Evolutionary conservation across 306 rosid species (phyloP).

Genomic region (Cucurbita argyrosperma): DNA sequence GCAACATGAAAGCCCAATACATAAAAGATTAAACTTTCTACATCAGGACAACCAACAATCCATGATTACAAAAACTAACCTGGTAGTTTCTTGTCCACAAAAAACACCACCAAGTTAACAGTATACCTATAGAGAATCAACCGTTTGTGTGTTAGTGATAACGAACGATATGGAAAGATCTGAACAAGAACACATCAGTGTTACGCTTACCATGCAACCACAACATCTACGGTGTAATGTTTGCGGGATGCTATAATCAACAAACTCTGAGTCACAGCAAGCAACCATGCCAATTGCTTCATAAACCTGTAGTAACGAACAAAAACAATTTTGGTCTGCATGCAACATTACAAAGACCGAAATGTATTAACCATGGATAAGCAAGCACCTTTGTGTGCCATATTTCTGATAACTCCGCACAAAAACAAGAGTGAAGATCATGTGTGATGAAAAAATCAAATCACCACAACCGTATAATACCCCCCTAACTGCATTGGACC

Average conservation of each 20-base stretch:
- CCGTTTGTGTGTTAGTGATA: neutral
- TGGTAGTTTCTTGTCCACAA: conserved; percentile 65
- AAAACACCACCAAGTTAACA: conserved; percentile 88
- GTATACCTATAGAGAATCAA: conserved; percentile 58
- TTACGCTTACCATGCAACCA: conserved; percentile 74
- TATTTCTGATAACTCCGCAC: conserved; percentile 85
- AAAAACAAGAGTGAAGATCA: conserved; percentile 80
- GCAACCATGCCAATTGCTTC: conserved; percentile 81
- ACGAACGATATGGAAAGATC: neutral
- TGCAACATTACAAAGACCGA: neutral
- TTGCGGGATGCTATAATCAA: conserved; percentile 94
- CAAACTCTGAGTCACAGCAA: conserved; percentile 72
- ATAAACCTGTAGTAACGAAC: conserved; percentile 30
- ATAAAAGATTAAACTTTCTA: neutral
- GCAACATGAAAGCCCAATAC: conserved; percentile 5
- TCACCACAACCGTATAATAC: conserved; percentile 91
- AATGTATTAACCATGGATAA: neutral
- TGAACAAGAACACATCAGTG: neutral
- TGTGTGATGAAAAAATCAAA: conserved; percentile 94
- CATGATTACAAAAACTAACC: conserved; percentile 31
- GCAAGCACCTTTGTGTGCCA: conserved; percentile 57
- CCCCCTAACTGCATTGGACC: conserved; percentile 60
- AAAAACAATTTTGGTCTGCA: neutral
- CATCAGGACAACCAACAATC: neutral
- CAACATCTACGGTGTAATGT: conserved; percentile 95